phyloP scores from a whole-genome alignment of 2,329 filamentous ascomycete species.

The Metarhizium rileyi region DNA sequence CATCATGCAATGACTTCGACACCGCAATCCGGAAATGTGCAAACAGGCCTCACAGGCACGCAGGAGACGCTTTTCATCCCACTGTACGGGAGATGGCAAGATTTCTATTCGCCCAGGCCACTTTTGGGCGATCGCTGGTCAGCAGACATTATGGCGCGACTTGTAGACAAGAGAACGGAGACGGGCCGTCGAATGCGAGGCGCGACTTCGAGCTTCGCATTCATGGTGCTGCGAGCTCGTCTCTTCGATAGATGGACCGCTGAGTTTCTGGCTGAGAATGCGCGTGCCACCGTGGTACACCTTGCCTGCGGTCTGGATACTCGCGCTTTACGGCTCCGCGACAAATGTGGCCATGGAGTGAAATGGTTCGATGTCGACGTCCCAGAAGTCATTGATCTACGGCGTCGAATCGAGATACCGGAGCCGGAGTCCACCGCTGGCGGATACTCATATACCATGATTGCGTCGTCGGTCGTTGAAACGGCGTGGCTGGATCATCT shows the following conservation, averaged over 20 bases:
- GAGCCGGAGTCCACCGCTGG: slow-evolving; percentile 7
- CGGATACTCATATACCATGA: slow-evolving; percentile 14
- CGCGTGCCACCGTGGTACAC: slow-evolving; percentile 18
- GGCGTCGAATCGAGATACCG: slow-evolving; percentile 14
- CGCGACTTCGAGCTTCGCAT: background rate
- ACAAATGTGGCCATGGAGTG: slow-evolving; percentile 10
- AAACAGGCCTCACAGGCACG: background rate
- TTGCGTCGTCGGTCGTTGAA: slow-evolving; percentile 16
- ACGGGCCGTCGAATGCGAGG: background rate
- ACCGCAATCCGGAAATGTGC: too few species aligned
- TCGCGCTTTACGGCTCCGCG: slow-evolving; percentile 16
- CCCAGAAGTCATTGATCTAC: slow-evolving; percentile 23
- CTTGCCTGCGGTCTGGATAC: slow-evolving; percentile 23
- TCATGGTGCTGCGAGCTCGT: background rate
- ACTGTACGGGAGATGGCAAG: background rate
- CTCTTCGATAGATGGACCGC: slow-evolving; percentile 14
- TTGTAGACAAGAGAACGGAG: background rate
- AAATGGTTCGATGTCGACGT: slow-evolving; percentile 26
- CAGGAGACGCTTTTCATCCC: background rate
- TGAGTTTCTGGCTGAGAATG: slow-evolving; percentile 16
- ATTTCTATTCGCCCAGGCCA: background rate
- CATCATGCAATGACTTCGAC: too few species aligned
- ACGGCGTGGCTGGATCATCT: slow-evolving; percentile 20
- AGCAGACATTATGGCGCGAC: background rate
- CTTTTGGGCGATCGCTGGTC: background rate